Base-by-base conservation (phyloP, 1,139 yeast species). In the Blastobotrys niveus region DNA sequence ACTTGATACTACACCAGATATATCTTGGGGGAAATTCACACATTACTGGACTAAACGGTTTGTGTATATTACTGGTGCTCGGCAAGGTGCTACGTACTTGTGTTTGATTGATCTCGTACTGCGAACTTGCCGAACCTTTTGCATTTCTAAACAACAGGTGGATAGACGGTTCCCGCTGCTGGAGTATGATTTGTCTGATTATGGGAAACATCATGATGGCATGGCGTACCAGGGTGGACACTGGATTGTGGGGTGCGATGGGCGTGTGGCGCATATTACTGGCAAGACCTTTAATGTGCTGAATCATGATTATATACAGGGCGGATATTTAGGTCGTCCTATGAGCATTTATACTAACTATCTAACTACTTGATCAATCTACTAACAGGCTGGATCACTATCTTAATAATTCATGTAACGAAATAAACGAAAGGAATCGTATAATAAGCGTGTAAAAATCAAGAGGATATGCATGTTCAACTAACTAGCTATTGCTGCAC, bases 31-130 rank as follows among this genome's bases (percentile, higher is more conserved):
- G 18, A 27, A 21, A 25, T 40, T 40, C 15, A 17, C 34, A 9
- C 43, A 40, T 40, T 40, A 40, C 20, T 40, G 43, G 43, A 34
- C 34, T 9, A 40, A 40, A 34, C 33, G 38, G 34, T 34, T 34
- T 34, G 14, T 40, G 19, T 40, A 40, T 17, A 27, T 40, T 17
- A 34, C 43, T 3, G 43, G 43, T 6, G 43, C 24, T 10, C 10
- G 19, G 10, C 33, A 27, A 4, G 38, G 38, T 6, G 34, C 33
- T 9, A 27, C 29, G 3, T 40, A 34, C 20, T 19, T 40, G 14
- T 40, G 43, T 19, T 21, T 40, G 33, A 33, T 40, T 9, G 38
- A 40, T 34, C 26, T 34, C 15, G 3, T 15, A 15, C 26, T 10
- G 5, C 14, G 22, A 7, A 33, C 33, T n/a, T 25, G 33, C 15